These are phyloP conservation scores for Phytophthora parvispora DNA, from an alignment of 352 stramenopile genomes.

Conservation along the genomic window DNA sequence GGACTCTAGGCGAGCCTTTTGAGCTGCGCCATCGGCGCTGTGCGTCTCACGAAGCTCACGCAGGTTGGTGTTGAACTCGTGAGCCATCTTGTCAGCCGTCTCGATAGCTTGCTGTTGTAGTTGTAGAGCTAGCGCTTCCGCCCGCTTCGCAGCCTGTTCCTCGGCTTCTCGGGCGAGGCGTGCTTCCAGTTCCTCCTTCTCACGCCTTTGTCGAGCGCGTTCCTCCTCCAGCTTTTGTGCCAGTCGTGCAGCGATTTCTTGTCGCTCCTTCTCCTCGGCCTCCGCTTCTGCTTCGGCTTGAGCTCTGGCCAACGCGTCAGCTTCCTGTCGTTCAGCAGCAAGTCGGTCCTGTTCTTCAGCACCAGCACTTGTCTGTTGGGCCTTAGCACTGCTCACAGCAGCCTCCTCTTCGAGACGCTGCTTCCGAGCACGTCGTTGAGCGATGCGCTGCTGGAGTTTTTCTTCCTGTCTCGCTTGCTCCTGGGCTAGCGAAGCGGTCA, in stretches of 20 bases:
- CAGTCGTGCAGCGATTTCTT: constrained; percentile 37
- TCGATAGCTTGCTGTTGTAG: constrained; percentile 56
- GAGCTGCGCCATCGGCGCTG: constrained; percentile 59
- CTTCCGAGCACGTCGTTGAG: constrained; percentile 56
- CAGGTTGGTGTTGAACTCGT: constrained; percentile 75
- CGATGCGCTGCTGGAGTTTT: constrained; percentile 75
- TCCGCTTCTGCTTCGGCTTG: constrained; percentile 38
- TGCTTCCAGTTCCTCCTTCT: constrained; percentile 54
- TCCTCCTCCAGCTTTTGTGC: constrained; percentile 62
- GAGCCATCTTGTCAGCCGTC: constrained; percentile 63
- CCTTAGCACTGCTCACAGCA: constrained; percentile 5
- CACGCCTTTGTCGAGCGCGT: constrained; percentile 54
- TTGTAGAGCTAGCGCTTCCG: constrained; percentile 28
- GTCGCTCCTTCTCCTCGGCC: constrained; percentile 41
- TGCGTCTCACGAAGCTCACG: constrained; percentile 65
- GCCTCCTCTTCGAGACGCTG: constrained; percentile 53
- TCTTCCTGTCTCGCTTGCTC: constrained; percentile 76
- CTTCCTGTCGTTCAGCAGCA: constrained; percentile 24
- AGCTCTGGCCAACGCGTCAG: constrained; percentile 24
- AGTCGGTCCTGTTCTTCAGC: constrained; percentile 18
- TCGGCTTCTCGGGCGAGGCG: constrained; percentile 57
- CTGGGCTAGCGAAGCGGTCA: constrained; percentile 55
- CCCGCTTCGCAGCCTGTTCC: constrained; percentile 42
- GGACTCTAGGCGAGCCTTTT: constrained; percentile 80
- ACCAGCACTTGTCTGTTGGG: constrained; percentile 6